Evolutionary conservation across 1,284 basidiomycete species (phyloP), one percentile per base, ranked within the genome.

Genomic region (Cerrena zonata): DNA sequence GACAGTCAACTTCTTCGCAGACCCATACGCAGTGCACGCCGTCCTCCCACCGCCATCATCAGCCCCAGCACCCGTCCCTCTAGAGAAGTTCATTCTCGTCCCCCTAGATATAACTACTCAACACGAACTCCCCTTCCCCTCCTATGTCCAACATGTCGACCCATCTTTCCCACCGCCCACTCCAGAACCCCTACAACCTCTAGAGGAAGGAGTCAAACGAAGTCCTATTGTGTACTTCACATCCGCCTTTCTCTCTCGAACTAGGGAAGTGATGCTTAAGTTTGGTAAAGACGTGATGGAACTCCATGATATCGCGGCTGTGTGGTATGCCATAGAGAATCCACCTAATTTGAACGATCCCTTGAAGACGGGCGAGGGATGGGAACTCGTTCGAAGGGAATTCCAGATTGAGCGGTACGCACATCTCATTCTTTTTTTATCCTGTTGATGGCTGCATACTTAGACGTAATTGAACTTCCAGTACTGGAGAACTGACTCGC

Each of bases 1-100:
- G 50, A 5, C 61, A 92, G 82, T 97, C 78, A 97, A 97, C 71
- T 93, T 89, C 63, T 96, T 88, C 58, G 93, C 94, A 2, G 94
- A 97, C 62, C 92, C 94, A 2, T 91, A 78, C 61, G 91, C 94
- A 1, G 90, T 89, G 7, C 78, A 80, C 48, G 77, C 86, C 45
- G 66, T 89, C 0, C 69, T 88, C 23, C 64, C 75, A 36, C 72
- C 78, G 3, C 36, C 58, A 1, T 53, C 61, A 10, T 62, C 69
- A 4, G 60, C 64, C 38, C 57, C 61, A 22, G 74, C 75, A 40
- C 61, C 42, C 22, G 38, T 88, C 24, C 85, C 82, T 11, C 69
- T 81, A 26, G 78, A 82, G 45, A 76, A 83, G 2, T 80, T 94
- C 60, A 61, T 89, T 50, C 72, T 94, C 51, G 70, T 87, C 44